phyloP scores from a whole-genome alignment of 495 filamentous ascomycete genomes.

The Trichoderma reesei region DNA sequence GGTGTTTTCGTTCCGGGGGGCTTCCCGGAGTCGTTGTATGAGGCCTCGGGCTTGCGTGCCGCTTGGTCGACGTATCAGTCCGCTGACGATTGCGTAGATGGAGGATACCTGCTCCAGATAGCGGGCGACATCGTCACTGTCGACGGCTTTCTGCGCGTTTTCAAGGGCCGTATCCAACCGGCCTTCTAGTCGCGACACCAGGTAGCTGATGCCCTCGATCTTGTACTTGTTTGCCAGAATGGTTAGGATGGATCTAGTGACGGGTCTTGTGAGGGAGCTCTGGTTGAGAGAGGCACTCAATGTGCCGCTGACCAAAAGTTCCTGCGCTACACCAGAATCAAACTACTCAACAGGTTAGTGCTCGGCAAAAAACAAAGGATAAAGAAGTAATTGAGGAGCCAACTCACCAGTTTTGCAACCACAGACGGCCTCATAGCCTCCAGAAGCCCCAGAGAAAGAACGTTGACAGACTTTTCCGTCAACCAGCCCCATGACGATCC shows the following conservation, averaged over 20 bases:
- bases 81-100: slow-evolving; percentile 4
- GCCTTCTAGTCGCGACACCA: slow-evolving; percentile 18
- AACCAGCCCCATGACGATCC: not conserved
- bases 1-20: slow-evolving; percentile 11
- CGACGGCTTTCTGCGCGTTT: slow-evolving; percentile 9
- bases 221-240: slow-evolving; percentile 31
- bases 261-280: slow-evolving; percentile 2
- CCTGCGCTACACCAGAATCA: slow-evolving; percentile 11
- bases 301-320: slow-evolving; percentile 2
- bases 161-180: slow-evolving; percentile 11
- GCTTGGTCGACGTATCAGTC: slow-evolving; percentile 4
- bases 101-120: slow-evolving; percentile 13
- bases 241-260: slow-evolving; percentile 19
- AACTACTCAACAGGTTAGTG: slow-evolving; percentile 14
- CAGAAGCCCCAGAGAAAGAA: slow-evolving; percentile 33
- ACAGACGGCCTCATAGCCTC: slow-evolving; percentile 33
- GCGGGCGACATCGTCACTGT: not conserved
- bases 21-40: slow-evolving; percentile 13
- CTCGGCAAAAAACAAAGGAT: not conserved
- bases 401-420: slow-evolving; percentile 27
- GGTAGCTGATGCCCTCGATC: slow-evolving; percentile 16
- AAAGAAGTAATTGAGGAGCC: not conserved
- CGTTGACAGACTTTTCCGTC: slow-evolving; percentile 10
- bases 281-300: not conserved
- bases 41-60: not conserved